These are phyloP conservation scores for Fusarium austroafricanum DNA, from an alignment of 2,329 filamentous ascomycete species.

Conservation along the genomic window DNA sequence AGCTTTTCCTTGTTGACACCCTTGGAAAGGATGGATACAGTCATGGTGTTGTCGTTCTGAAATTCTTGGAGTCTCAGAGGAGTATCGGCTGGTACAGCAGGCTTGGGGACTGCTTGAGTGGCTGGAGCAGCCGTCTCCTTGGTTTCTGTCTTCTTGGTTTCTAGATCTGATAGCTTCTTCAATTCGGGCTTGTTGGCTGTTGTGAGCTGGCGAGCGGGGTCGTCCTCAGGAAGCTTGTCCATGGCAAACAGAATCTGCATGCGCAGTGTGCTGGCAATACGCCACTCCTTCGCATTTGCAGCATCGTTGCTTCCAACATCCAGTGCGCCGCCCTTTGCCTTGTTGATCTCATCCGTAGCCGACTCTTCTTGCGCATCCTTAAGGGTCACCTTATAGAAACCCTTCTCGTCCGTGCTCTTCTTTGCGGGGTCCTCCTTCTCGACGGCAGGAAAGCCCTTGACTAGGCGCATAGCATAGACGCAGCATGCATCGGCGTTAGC, in stretches of 20 bases:
- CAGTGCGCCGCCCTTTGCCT: slow-evolving; percentile 12
- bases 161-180: slow-evolving; percentile 45
- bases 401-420: slow-evolving; percentile 55
- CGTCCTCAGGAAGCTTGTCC: slow-evolving; percentile 57
- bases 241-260: slow-evolving; percentile 60
- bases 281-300: slow-evolving; percentile 47
- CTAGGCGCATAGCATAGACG: slow-evolving; percentile 62
- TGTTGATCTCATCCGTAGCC: slow-evolving; percentile 49
- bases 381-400: slow-evolving; percentile 59
- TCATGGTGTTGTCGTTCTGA: slow-evolving; percentile 51
- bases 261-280: slow-evolving; percentile 59
- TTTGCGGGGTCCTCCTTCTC: slow-evolving; percentile 50
- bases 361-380: slow-evolving; percentile 47
- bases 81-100: slow-evolving; percentile 37
- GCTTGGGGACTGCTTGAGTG: slow-evolving; percentile 20
- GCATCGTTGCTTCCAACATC: slow-evolving; percentile 4
- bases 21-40: slow-evolving; percentile 58
- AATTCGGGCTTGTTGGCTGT: slow-evolving; percentile 48
- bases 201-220: slow-evolving; percentile 60
- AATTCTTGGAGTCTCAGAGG: slow-evolving; percentile 51
- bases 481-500: slow-evolving; percentile 82
- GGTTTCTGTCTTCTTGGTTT: slow-evolving; percentile 3
- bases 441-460: slow-evolving; percentile 48
- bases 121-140: background rate
- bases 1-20: slow-evolving; percentile 56